phyloP scores from a whole-genome alignment of 1,284 basidiomycete species.

The Malassezia restricta region DNA sequence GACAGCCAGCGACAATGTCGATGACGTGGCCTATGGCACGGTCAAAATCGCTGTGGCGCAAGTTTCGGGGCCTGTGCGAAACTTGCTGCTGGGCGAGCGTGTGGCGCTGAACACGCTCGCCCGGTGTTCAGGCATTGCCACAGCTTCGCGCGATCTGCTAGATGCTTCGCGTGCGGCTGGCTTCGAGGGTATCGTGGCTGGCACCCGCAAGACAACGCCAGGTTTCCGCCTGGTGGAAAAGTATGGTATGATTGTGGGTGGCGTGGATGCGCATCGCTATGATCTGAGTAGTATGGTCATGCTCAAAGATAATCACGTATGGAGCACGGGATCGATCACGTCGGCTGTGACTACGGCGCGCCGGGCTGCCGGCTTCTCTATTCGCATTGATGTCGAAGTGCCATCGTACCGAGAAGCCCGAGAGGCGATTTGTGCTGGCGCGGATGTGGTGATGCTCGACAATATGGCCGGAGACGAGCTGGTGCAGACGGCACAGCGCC shows the following conservation, averaged over 20 bases:
- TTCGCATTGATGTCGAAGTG: conserved; percentile 90
- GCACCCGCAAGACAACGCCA: conserved; percentile 96
- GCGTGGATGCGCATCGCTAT: conserved; percentile 89
- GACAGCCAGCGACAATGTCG: background rate
- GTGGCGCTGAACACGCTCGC: conserved; percentile 88
- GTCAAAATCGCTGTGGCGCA: conserved; percentile 64
- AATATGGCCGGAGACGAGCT: conserved; percentile 38
- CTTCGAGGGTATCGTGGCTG: conserved; percentile 79
- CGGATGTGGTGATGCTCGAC: conserved; percentile 95
- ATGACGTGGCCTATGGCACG: conserved; percentile 45
- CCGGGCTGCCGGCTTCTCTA: conserved; percentile 77
- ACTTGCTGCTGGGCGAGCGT: conserved; percentile 83
- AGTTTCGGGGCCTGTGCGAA: conserved; percentile 73
- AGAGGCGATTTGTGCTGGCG: conserved; percentile 88
- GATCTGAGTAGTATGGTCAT: conserved; percentile 98
- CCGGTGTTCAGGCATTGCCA: conserved; percentile 90
- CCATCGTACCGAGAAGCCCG: conserved; percentile 75
- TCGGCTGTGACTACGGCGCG: conserved; percentile 73
- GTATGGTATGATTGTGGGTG: conserved; percentile 96
- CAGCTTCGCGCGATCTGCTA: conserved; percentile 70
- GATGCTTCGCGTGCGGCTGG: conserved; percentile 68
- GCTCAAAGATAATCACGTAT: conserved; percentile 99
- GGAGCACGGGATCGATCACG: conserved; percentile 91
- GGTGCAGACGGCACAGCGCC: conserved; percentile 23
- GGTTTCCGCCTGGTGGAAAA: conserved; percentile 92